Conservation (phyloP, 805 yeast species). For the Yamadazyma phyllophila region DNA sequence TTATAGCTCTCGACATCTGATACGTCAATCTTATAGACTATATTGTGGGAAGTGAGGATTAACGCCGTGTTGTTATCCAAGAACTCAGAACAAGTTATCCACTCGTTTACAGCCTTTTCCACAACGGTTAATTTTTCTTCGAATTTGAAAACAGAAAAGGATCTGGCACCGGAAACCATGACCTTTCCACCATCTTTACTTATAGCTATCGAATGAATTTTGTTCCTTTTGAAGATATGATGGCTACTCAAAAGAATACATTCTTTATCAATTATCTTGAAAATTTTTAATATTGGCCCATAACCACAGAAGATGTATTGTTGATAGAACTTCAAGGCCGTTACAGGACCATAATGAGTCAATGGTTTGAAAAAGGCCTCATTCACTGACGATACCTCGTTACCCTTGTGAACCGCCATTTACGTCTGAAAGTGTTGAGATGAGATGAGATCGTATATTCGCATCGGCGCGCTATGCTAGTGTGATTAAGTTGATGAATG, state of each 20-base stretch:
- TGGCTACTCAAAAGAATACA: slow-evolving; percentile 36
- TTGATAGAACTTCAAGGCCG: slow-evolving; percentile 51
- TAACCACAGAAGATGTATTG: slow-evolving; percentile 55
- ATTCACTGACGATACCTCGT: slow-evolving; percentile 5
- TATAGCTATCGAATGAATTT: slow-evolving; percentile 73
- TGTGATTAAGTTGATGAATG: not conserved
- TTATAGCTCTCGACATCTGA: slow-evolving; percentile 20
- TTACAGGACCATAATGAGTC: slow-evolving; percentile 64
- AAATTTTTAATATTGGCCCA: slow-evolving; percentile 65
- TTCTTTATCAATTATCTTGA: slow-evolving; percentile 36
- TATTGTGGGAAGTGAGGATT: slow-evolving; percentile 79
- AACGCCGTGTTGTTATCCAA: slow-evolving; percentile 34
- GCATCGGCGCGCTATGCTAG: not conserved
- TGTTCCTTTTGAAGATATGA: slow-evolving; percentile 64
- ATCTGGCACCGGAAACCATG: slow-evolving; percentile 67
- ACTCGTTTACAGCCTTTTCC: slow-evolving; percentile 65
- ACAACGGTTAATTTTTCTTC: slow-evolving; percentile 13
- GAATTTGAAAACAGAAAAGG: slow-evolving; percentile 47
- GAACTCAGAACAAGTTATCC: slow-evolving; percentile 71
- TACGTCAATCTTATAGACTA: slow-evolving; percentile 40
- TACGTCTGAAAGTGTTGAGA: not conserved
- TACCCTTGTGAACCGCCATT: not conserved
- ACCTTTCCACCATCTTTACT: slow-evolving; percentile 27
- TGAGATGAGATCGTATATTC: slow-evolving; percentile 5
- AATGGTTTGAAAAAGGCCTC: slow-evolving; percentile 10